Evolutionary conservation across 805 yeast genomes (phyloP).

Genomic region (Yamadazyma kitorensis): DNA sequence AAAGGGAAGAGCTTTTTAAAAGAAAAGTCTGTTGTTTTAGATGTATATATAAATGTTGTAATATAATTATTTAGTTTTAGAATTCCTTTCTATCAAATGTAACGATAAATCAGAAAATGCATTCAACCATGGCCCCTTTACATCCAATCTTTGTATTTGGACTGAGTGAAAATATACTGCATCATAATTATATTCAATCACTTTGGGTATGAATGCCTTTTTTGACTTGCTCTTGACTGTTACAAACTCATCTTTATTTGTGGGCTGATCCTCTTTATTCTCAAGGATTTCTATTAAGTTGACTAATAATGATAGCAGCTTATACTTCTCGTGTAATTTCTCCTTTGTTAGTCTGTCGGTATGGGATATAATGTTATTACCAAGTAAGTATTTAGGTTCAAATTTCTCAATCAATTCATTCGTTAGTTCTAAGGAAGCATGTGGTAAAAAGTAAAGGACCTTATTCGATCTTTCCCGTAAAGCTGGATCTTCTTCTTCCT

Average conservation of each 20-base stretch:
- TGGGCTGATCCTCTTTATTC: conserved; percentile 7
- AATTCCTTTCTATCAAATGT: conserved; percentile 22
- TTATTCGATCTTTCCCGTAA: not conserved
- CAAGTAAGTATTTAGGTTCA: conserved; percentile 42
- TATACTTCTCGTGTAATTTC: conserved; percentile 44
- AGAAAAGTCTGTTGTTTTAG: not conserved
- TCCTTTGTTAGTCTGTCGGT: conserved; percentile 49
- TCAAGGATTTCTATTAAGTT: conserved; percentile 15
- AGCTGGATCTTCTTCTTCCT: conserved; percentile 17
- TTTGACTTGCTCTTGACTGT: conserved; percentile 16
- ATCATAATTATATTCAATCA: conserved; percentile 27
- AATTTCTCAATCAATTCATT: conserved; percentile 32
- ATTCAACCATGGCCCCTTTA: conserved; percentile 45
- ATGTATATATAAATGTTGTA: not conserved
- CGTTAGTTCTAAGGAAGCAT: conserved; percentile 62
- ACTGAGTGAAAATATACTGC: conserved; percentile 30
- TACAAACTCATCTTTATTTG: conserved; percentile 17
- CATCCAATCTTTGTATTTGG: conserved; percentile 11
- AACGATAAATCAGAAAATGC: conserved; percentile 53
- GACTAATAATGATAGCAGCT: conserved; percentile 39
- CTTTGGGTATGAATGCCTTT: conserved; percentile 25
- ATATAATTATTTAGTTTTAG: too few relatives aligned
- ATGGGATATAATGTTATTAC: conserved; percentile 52
- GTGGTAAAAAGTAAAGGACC: conserved; percentile 60
- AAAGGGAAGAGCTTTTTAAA: not conserved